Conservation (phyloP, 208 protist species). For the Acanthamoeba royreba region DNA sequence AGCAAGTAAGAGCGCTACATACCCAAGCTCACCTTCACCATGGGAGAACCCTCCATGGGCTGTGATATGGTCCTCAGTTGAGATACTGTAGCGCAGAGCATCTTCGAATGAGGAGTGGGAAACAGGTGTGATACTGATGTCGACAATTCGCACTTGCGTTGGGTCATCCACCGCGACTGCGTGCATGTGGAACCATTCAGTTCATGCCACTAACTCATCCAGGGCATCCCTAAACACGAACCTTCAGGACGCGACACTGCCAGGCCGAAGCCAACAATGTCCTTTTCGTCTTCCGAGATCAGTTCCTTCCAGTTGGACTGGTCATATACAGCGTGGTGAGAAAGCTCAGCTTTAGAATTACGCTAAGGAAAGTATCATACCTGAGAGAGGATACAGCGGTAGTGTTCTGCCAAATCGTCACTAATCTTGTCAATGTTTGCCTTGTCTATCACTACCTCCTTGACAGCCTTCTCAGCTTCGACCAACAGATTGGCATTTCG, state of each 20-base stretch:
- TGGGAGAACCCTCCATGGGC: conserved; percentile 55
- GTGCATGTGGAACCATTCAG: too few relatives aligned
- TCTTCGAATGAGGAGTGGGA: conserved; percentile 58
- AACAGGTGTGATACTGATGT: conserved; percentile 44
- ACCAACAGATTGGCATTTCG: neutral
- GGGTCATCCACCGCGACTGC: conserved; percentile 53
- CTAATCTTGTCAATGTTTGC: neutral
- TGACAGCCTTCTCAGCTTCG: neutral
- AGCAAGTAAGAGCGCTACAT: neutral
- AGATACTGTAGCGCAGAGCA: conserved; percentile 37
- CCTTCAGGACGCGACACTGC: conserved; percentile 51
- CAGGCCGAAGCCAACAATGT: conserved; percentile 56
- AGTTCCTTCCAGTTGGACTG: conserved; percentile 55
- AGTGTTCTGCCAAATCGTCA: neutral
- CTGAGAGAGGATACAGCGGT: neutral
- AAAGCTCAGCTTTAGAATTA: neutral
- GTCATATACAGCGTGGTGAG: neutral
- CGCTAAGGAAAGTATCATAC: neutral
- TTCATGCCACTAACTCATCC: neutral
- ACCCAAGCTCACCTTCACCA: neutral
- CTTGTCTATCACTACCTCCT: neutral
- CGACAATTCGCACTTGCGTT: conserved; percentile 60
- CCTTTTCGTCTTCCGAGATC: neutral
- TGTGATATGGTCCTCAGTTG: conserved; percentile 44
- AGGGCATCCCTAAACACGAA: neutral